These are phyloP conservation scores for Phytophthora ramorum DNA, from an alignment of 352 stramenopile genomes.

Conservation along the genomic window DNA sequence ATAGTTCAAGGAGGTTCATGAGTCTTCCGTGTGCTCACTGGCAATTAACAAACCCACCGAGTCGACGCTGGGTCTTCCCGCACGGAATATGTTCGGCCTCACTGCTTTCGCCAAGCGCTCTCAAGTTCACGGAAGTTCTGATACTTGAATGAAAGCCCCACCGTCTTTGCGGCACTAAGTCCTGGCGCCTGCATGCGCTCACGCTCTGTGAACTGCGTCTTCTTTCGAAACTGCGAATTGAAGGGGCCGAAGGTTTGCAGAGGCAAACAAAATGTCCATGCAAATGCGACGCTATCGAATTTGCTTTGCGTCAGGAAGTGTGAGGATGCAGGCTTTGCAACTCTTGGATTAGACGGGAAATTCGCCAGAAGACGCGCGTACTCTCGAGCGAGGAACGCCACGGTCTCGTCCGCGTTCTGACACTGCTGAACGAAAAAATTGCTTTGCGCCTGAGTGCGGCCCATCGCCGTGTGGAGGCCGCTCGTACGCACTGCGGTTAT, in stretches of 20 bases:
- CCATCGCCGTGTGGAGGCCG: conserved; percentile 76
- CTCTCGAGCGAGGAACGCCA: conserved; percentile 73
- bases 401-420: conserved; percentile 79
- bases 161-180: conserved; percentile 62
- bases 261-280: conserved; percentile 54
- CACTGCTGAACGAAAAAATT: conserved; percentile 87
- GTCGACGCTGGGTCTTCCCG: conserved; percentile 54
- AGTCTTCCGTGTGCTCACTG: conserved; percentile 40
- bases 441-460: conserved; percentile 81
- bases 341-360: conserved; percentile 41
- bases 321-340: conserved; percentile 8
- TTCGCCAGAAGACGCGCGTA: conserved; percentile 67
- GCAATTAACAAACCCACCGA: conserved; percentile 48
- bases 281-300: conserved; percentile 25
- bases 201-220: conserved; percentile 67
- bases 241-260: conserved; percentile 62
- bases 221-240: conserved; percentile 82
- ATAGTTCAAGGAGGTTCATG: conserved; percentile 4
- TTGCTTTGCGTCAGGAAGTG: conserved; percentile 18
- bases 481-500: conserved; percentile 69
- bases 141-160: conserved; percentile 48
- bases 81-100: conserved; percentile 55
- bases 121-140: conserved; percentile 62
- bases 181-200: conserved; percentile 80
- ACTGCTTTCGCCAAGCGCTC: conserved; percentile 41